phyloP scores from a whole-genome alignment of 331 rosid species.

The Malus hybrid region DNA sequence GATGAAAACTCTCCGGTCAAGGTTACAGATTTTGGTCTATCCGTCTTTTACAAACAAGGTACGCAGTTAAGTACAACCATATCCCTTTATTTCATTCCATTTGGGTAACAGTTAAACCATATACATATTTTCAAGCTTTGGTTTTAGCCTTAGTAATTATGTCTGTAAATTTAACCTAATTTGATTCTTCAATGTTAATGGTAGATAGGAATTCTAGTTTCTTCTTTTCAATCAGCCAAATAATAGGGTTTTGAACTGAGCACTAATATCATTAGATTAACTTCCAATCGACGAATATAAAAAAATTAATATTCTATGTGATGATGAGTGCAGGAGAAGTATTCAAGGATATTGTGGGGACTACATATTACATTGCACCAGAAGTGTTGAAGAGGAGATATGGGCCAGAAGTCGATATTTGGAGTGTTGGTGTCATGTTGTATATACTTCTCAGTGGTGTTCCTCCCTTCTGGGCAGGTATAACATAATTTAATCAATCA shows the following conservation, averaged over 20 bases:
- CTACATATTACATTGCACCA: conserved; percentile 94
- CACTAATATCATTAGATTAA: too few relatives aligned
- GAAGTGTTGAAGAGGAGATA: conserved; percentile 86
- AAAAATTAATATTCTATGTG: neutral
- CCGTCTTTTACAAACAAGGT: conserved; percentile 97
- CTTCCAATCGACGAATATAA: neutral
- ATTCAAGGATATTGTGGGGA: conserved; percentile 84
- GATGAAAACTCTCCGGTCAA: conserved; percentile 80
- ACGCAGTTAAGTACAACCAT: neutral
- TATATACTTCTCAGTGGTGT: conserved; percentile 82
- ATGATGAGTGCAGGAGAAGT: conserved; percentile 45
- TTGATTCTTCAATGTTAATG: neutral
- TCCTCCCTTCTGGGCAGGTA: conserved; percentile 99
- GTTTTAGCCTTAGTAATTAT: too few relatives aligned
- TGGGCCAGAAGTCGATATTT: conserved; percentile 93
- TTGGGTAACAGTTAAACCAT: too few relatives aligned
- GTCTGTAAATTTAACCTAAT: neutral
- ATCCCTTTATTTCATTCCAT: neutral
- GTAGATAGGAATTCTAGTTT: neutral
- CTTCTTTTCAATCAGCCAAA: neutral
- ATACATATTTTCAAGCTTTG: too few relatives aligned
- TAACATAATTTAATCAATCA: neutral
- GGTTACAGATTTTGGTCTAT: conserved; percentile 90
- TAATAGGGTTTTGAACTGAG: neutral
- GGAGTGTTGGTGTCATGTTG: conserved; percentile 96